Conservation (phyloP, 495 filamentous ascomycete species). For the Penicillium mononematosum region DNA sequence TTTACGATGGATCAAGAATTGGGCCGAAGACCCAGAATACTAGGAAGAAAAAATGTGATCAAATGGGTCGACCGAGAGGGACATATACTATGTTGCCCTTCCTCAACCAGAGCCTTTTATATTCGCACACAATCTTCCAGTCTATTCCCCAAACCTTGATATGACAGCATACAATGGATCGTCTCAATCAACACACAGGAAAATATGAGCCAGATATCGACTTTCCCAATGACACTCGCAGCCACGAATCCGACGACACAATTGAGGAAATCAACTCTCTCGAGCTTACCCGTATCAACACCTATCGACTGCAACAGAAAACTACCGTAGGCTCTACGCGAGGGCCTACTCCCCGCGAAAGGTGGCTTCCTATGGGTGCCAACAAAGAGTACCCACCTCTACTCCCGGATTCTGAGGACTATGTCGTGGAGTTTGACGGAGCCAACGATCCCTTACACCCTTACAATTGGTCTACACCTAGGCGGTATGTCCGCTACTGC, state of each 20-base stretch:
- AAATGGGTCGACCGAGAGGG: neutral
- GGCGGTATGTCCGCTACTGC: constrained; percentile 20
- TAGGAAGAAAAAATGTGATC: neutral
- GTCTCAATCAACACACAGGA: neutral
- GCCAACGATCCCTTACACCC: constrained; percentile 31
- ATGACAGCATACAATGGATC: constrained; percentile 6
- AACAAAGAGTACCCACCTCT: constrained; percentile 42
- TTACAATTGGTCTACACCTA: constrained; percentile 45
- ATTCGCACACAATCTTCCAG: neutral
- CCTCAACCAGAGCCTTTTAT: neutral
- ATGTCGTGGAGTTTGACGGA: constrained; percentile 52
- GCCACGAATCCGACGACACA: constrained; percentile 11
- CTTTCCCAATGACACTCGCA: constrained; percentile 5
- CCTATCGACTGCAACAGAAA: constrained; percentile 32
- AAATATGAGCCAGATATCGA: constrained; percentile 3
- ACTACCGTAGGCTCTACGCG: constrained; percentile 29
- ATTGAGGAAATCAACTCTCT: constrained; percentile 17
- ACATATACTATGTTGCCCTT: constrained; percentile 2
- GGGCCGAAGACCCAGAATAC: neutral
- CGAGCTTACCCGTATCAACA: constrained; percentile 31
- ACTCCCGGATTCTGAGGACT: constrained; percentile 46
- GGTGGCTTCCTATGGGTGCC: constrained; percentile 34
- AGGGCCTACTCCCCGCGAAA: constrained; percentile 26
- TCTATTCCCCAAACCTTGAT: neutral
- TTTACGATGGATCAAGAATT: constrained; percentile 5